Conservation (phyloP, 2,329 filamentous ascomycete genomes). For the Colletotrichum tabaci region DNA sequence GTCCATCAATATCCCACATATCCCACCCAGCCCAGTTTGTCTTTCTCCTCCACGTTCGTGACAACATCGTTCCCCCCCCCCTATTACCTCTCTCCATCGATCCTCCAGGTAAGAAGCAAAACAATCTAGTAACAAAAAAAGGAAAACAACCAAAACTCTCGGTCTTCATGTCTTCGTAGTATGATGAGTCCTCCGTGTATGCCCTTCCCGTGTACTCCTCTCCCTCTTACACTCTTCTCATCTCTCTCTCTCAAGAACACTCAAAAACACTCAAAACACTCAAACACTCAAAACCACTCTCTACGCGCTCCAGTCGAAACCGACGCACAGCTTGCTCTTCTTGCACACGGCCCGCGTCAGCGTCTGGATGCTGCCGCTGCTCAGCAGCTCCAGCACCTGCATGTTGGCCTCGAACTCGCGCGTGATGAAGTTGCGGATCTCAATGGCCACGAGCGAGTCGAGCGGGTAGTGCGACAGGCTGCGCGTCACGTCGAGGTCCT, state of each 20-base stretch:
- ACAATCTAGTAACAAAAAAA: constrained; percentile 13
- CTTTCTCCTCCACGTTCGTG: no score
- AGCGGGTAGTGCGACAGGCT: constrained; percentile 58
- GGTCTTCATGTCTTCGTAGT: constrained; percentile 20
- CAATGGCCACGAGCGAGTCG: constrained; percentile 65
- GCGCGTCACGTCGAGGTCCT: constrained; percentile 63
- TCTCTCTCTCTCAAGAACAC: no score
- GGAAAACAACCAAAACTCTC: not conserved
- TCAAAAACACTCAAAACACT: no score
- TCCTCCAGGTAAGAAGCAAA: not conserved
- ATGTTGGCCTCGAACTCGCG: constrained; percentile 65
- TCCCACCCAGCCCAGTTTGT: not conserved
- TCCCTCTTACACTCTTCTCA: not conserved
- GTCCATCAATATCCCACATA: no score
- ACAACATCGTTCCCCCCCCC: not conserved
- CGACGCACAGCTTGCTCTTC: constrained; percentile 58
- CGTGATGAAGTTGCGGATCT: constrained; percentile 66
- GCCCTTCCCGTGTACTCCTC: not conserved
- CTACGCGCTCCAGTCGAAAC: constrained; percentile 41
- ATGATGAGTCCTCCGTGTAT: not conserved
- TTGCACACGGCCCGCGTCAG: constrained; percentile 63
- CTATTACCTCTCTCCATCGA: constrained; percentile 1
- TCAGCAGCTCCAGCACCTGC: constrained; percentile 69
- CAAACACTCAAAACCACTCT: no score
- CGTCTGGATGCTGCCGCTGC: constrained; percentile 65